Percentiles rank a stretch among this genome's conserved stretches.
Conservation (phyloP, 768 basidiomycete species). For the Fibroporia radiculosa region DNA sequence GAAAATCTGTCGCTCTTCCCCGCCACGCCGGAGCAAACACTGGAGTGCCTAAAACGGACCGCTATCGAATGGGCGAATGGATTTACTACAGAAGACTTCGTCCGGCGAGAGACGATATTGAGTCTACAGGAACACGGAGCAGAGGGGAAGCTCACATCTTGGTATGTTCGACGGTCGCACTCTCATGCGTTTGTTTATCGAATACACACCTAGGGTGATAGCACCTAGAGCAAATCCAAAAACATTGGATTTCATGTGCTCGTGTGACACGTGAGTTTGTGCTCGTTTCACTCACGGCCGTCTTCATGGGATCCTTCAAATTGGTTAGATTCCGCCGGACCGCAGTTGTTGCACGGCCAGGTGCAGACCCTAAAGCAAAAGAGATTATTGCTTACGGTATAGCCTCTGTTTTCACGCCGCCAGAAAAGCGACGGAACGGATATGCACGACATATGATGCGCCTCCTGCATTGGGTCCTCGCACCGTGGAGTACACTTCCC, state of each 20-base stretch:
- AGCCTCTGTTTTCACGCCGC: conserved; percentile 51
- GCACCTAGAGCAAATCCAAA: conserved; percentile 42
- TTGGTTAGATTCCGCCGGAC: conserved; percentile 31
- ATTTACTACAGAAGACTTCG: conserved; percentile 37
- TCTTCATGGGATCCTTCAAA: neutral
- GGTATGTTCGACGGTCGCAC: conserved; percentile 26
- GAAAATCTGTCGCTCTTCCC: conserved; percentile 32
- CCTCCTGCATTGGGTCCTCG: conserved; percentile 50
- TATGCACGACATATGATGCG: conserved; percentile 61
- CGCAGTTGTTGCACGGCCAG: conserved; percentile 20
- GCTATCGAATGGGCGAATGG: conserved; percentile 37
- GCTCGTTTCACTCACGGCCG: neutral
- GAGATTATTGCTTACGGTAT: conserved; percentile 41
- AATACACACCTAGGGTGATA: conserved; percentile 39
- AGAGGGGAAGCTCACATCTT: conserved; percentile 41
- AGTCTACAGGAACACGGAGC: conserved; percentile 35
- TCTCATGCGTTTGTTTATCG: neutral
- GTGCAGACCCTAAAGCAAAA: conserved; percentile 8
- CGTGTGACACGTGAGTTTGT: conserved; percentile 53
- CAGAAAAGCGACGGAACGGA: conserved; percentile 40
- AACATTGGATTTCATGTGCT: conserved; percentile 47
- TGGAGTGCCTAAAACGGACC: conserved; percentile 33
- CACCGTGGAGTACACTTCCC: conserved; percentile 23
- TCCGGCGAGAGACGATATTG: conserved; percentile 32
- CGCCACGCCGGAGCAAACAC: conserved; percentile 39